Evolutionary conservation across 805 yeast genomes (phyloP).

Genomic region (Cyberlindnera mississippiensis): DNA sequence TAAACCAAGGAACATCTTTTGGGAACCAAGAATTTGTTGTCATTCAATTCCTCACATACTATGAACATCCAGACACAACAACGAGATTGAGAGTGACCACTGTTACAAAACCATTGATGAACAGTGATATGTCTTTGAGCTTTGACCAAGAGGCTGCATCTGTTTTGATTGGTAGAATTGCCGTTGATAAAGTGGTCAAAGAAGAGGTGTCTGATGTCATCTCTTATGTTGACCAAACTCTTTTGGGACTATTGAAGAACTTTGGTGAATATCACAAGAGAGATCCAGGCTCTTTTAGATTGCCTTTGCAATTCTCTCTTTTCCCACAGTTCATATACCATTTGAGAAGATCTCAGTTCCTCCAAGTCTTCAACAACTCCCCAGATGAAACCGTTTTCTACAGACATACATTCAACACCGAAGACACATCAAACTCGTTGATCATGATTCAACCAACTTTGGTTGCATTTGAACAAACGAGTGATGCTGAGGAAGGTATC

Average conservation of each 20-base stretch:
- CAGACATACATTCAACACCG: slow-evolving; percentile 86
- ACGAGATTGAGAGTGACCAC: slow-evolving; percentile 61
- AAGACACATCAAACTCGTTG: slow-evolving; percentile 87
- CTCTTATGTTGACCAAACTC: slow-evolving; percentile 91
- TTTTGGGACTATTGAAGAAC: slow-evolving; percentile 85
- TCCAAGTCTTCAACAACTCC: slow-evolving; percentile 94
- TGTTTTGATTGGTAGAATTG: slow-evolving; percentile 85
- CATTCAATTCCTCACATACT: slow-evolving; percentile 54
- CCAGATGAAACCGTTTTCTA: slow-evolving; percentile 99
- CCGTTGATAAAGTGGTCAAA: slow-evolving; percentile 74
- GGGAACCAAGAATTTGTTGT: slow-evolving; percentile 24
- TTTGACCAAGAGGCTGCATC: slow-evolving; percentile 98
- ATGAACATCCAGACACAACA: slow-evolving; percentile 59
- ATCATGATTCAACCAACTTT: slow-evolving; percentile 98
- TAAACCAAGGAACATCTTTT: slow-evolving; percentile 10
- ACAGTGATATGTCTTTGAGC: slow-evolving; percentile 39
- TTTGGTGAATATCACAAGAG: slow-evolving; percentile 92
- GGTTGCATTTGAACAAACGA: slow-evolving; percentile 64
- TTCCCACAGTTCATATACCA: slow-evolving; percentile 96
- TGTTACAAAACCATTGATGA: slow-evolving; percentile 40
- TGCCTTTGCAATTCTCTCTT: slow-evolving; percentile 77
- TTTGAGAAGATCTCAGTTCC: slow-evolving; percentile 91
- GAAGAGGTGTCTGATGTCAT: slow-evolving; percentile 92
- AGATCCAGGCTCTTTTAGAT: slow-evolving; percentile 74
- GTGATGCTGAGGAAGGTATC: slow-evolving; percentile 4